A percentile compares a stretch with the other conserved stretches of the same genome.
These are phyloP conservation scores for Gracilaria domingensis DNA, from an alignment of 23 red algal species.

Conservation along the genomic window DNA sequence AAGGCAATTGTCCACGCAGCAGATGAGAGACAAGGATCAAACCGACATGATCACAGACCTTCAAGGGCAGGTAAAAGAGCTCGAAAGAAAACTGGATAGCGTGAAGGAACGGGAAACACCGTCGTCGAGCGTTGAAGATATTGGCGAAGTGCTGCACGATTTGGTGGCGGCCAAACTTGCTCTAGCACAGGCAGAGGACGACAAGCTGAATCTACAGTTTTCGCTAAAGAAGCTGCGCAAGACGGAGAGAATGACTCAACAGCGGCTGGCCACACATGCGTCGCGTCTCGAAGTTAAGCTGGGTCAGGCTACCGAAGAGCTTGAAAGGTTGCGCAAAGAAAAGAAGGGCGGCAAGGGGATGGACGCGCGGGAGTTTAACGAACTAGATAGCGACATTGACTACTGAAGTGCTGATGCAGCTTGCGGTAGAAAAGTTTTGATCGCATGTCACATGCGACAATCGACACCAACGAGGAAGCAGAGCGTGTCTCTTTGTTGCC, in stretches of 20 bases:
- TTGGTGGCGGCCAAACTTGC: constrained; percentile 66
- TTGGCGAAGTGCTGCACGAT: constrained; percentile 50
- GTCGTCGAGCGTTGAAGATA: constrained; percentile 39
- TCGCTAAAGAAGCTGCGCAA: constrained; percentile 55
- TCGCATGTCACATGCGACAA: too few relatives aligned
- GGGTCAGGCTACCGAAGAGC: constrained; percentile 55
- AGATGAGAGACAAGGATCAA: constrained; percentile 55
- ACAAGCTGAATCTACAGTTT: constrained; percentile 63
- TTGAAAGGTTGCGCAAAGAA: constrained; percentile 36
- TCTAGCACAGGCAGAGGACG: constrained; percentile 67
- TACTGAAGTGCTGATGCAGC: constrained; percentile 27
- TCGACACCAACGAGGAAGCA: too few relatives aligned
- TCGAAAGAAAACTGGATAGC: constrained; percentile 15
- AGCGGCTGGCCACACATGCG: constrained; percentile 72
- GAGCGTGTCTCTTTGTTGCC: too few relatives aligned
- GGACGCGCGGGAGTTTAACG: constrained; percentile 38
- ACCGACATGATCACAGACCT: constrained; percentile 37
- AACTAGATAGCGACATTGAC: constrained; percentile 63
- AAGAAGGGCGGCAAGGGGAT: not conserved
- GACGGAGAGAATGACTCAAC: constrained; percentile 55
- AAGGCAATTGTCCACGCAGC: constrained; percentile 41
- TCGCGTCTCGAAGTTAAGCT: constrained; percentile 76
- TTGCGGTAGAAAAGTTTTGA: not conserved
- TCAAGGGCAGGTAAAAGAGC: constrained; percentile 19
- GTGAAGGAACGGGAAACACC: not conserved